A percentile compares a stretch with the other conserved stretches of the same genome.
Conservation (phyloP, 306 rosid genomes). For the Quercus dentata region DNA sequence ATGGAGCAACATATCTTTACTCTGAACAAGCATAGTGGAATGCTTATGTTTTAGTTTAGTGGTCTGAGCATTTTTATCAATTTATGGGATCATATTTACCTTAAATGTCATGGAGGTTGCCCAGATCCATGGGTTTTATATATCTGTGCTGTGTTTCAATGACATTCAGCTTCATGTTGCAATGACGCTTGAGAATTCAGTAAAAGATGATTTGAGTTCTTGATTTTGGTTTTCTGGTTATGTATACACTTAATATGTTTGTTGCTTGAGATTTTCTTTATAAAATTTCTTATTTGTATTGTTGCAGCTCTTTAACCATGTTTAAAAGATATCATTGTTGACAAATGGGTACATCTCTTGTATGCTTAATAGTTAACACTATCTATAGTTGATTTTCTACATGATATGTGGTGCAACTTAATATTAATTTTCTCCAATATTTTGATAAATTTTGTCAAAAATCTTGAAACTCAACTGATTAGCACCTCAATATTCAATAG, state of each 20-base stretch:
- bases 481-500: too few species aligned
- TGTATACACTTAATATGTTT: neutral
- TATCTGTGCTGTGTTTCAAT: neutral
- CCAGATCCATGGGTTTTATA: neutral
- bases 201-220: neutral
- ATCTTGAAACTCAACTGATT: too few species aligned
- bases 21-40: neutral
- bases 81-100: neutral
- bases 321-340: too few species aligned
- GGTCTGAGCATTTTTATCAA: neutral
- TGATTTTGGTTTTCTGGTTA: neutral
- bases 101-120: neutral
- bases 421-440: too few species aligned
- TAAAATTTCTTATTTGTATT: neutral
- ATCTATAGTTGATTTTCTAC: too few species aligned
- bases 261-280: neutral
- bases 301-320: neutral
- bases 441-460: too few species aligned
- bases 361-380: too few species aligned
- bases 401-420: fast-evolving
- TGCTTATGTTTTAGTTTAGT: too few species aligned
- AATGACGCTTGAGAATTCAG: neutral
- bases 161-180: neutral
- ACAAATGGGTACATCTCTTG: too few species aligned
- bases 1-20: too few species aligned